phyloP scores from a whole-genome alignment of 1,139 yeast genomes.

The Suhomyces wounanorum region DNA sequence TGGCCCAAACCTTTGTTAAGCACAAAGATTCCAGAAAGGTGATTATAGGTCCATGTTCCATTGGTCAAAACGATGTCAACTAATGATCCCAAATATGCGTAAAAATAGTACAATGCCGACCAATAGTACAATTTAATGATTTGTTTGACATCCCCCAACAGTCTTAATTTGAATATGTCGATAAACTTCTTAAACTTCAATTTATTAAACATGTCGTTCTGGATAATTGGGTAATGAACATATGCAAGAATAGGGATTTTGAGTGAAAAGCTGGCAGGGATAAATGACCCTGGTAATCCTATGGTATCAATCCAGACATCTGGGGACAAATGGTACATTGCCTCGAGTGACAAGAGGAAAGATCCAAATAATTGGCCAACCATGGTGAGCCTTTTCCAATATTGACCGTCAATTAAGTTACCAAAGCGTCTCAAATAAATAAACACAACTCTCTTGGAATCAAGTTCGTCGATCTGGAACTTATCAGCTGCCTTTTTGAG shows the following conservation, averaged over 20 bases:
- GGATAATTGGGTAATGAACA: conserved; percentile 92
- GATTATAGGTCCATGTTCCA: conserved; percentile 89
- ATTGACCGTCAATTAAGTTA: conserved; percentile 62
- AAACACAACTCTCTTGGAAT: conserved; percentile 62
- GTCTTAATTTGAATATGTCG: conserved; percentile 1
- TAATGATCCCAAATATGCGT: conserved; percentile 64
- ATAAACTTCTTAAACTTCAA: conserved; percentile 38
- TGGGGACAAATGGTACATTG: conserved; percentile 68
- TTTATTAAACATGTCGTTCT: conserved; percentile 77
- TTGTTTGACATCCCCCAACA: conserved; percentile 6
- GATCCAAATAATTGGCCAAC: conserved; percentile 89
- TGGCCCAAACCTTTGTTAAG: conserved; percentile 27
- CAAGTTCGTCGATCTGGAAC: conserved; percentile 59
- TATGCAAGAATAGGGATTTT: conserved; percentile 80
- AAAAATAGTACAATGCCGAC: conserved; percentile 62
- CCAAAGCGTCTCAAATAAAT: conserved; percentile 63
- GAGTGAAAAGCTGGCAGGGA: conserved; percentile 55
- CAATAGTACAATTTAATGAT: conserved; percentile 52
- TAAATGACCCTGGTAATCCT: conserved; percentile 86
- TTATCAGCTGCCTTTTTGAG: conserved; percentile 58
- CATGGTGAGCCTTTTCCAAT: conserved; percentile 81
- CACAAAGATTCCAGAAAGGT: conserved; percentile 65
- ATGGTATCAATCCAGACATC: conserved; percentile 94
- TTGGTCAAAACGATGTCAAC: conserved; percentile 73
- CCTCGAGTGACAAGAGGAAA: conserved; percentile 66